Evolutionary conservation across 129 eudicot genomes (phyloP).

Genomic region (Flaveria sonorensis): DNA sequence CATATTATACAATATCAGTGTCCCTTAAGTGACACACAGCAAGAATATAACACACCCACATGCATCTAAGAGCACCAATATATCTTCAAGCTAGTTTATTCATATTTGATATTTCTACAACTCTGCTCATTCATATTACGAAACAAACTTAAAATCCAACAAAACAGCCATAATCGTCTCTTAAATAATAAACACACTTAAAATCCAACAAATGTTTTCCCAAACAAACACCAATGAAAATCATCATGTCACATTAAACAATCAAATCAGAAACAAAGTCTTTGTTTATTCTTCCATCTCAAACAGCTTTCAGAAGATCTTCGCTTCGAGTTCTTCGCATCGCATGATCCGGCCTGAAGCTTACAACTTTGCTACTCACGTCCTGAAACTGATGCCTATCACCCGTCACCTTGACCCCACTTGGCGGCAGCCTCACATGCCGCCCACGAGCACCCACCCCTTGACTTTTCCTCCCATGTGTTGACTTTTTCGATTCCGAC

Average conservation of each 20-base stretch:
- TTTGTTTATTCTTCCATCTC: conserved; percentile 33
- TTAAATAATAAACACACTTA: conserved; percentile 31
- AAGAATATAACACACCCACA: too few species aligned
- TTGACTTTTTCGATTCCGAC: conserved; percentile 55
- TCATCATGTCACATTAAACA: conserved; percentile 14
- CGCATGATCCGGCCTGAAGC: conserved; percentile 54
- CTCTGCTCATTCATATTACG: too few species aligned
- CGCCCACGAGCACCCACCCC: conserved; percentile 46
- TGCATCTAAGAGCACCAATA: too few species aligned
- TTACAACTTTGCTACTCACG: conserved; percentile 46
- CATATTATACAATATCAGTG: too few species aligned
- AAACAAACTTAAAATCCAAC: not conserved
- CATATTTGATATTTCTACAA: too few species aligned
- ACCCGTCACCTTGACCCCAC: conserved; percentile 50
- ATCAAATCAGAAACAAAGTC: conserved; percentile 16
- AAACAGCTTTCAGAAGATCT: conserved; percentile 65
- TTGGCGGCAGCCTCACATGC: conserved; percentile 63
- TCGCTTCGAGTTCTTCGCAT: conserved; percentile 68
- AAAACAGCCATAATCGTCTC: not conserved
- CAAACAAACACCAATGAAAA: conserved; percentile 31
- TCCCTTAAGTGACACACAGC: too few species aligned
- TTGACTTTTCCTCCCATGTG: conserved; percentile 61
- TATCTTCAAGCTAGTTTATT: too few species aligned
- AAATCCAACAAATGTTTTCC: conserved; percentile 21
- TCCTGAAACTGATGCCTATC: conserved; percentile 46